Evolutionary conservation across 2,329 filamentous ascomycete species (phyloP).

Genomic region (Botrytis sinoallii): DNA sequence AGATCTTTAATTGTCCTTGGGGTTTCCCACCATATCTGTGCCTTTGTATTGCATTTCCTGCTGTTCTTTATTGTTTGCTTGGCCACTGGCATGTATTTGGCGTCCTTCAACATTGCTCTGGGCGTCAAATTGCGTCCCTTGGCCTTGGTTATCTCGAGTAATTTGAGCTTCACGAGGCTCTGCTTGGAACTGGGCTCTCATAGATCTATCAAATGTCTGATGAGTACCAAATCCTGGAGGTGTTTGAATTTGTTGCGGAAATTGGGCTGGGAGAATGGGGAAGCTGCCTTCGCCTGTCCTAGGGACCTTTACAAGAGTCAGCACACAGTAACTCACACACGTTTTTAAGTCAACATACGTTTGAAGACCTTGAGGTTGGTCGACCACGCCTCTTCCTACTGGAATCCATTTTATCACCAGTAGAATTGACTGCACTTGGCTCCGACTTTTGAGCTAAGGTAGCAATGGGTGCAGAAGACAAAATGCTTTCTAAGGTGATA

Average conservation of each 20-base stretch:
- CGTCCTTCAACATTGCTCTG: background rate
- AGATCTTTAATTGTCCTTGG: background rate
- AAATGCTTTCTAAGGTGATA: constrained; percentile 4
- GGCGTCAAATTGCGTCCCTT: background rate
- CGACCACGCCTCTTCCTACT: constrained; percentile 28
- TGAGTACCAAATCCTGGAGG: background rate
- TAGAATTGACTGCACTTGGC: background rate
- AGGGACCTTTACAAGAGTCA: constrained; percentile 13
- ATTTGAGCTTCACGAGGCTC: constrained; percentile 2
- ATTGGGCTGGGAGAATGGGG: constrained; percentile 1
- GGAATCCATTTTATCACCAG: constrained; percentile 20
- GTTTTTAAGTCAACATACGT: constrained; percentile 22
- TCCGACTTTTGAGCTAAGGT: background rate
- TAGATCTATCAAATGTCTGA: background rate
- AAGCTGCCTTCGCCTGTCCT: constrained; percentile 29
- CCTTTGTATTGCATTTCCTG: constrained; percentile 14
- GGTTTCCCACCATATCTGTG: background rate
- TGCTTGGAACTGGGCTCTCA: background rate
- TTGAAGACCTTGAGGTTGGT: constrained; percentile 24
- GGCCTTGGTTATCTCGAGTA: background rate
- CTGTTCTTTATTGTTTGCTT: background rate
- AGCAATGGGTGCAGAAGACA: background rate
- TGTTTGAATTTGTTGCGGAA: background rate
- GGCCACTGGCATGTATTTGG: constrained; percentile 5
- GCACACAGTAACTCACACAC: constrained; percentile 8